Percentiles rank a stretch among this genome's conserved stretches.
Evolutionary conservation across 495 filamentous ascomycete genomes (phyloP).

Genomic region (Hyphodiscus hymeniophilus): DNA sequence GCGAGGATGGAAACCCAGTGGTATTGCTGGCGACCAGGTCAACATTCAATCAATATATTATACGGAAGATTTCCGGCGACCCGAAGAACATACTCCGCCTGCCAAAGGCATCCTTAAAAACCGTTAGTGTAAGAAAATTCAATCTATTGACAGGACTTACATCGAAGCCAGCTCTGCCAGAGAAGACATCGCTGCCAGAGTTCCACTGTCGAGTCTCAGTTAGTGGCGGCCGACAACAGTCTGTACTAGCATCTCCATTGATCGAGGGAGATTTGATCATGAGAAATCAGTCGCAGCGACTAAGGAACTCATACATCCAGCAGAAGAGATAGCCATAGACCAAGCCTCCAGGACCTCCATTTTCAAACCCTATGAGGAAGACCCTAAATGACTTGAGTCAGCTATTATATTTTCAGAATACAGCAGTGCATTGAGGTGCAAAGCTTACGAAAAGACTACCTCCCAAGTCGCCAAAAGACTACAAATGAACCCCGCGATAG

Average conservation of each 20-base stretch:
- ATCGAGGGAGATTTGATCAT: too few species aligned
- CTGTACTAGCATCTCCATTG: too few species aligned
- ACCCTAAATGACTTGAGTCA: not conserved
- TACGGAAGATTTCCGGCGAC: too few species aligned
- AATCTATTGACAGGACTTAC: not conserved
- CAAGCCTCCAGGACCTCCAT: slow-evolving; percentile 41
- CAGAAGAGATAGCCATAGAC: slow-evolving; percentile 42
- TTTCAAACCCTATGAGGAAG: slow-evolving; percentile 9
- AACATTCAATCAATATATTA: too few species aligned
- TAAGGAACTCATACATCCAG: slow-evolving; percentile 25
- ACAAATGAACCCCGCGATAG: slow-evolving; percentile 36
- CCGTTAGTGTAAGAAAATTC: slow-evolving; percentile 19
- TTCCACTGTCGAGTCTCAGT: slow-evolving; percentile 17
- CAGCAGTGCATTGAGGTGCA: too few species aligned
- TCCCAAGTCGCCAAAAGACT: slow-evolving; percentile 39
- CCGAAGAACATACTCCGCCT: slow-evolving; percentile 24
- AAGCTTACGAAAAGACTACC: slow-evolving; percentile 22
- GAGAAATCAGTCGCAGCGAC: too few species aligned
- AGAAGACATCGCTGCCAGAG: slow-evolving; percentile 31
- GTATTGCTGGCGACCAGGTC: slow-evolving; percentile 27
- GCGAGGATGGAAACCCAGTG: slow-evolving; percentile 55
- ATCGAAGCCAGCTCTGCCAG: slow-evolving; percentile 40
- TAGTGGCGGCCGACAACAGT: too few species aligned
- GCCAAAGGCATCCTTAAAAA: slow-evolving; percentile 32
- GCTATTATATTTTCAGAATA: not conserved